A percentile compares a stretch with the other conserved stretches of the same genome.
phyloP scores from a whole-genome alignment of 1,284 basidiomycete species.

The Rhodotorula sp. region DNA sequence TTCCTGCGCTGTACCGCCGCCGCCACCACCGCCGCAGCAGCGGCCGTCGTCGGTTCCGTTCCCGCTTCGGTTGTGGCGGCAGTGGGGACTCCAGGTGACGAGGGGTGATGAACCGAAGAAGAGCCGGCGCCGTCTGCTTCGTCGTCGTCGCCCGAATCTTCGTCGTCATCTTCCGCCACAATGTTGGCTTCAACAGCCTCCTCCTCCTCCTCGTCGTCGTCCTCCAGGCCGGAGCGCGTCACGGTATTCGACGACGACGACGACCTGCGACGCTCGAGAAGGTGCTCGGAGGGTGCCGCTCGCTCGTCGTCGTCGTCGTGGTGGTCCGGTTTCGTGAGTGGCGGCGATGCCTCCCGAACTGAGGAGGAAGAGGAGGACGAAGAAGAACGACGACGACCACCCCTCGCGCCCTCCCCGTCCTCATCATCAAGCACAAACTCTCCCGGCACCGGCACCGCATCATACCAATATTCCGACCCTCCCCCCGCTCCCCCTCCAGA shows the following conservation, averaged over 20 bases:
- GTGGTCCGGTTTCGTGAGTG: no score
- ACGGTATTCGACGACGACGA: no score
- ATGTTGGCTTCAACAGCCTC: slow-evolving; percentile 23
- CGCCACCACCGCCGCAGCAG: neutral
- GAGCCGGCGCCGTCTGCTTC: slow-evolving; percentile 7
- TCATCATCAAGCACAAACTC: slow-evolving; percentile 43
- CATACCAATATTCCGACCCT: slow-evolving; percentile 12
- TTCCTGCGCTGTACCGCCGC: slow-evolving; percentile 57
- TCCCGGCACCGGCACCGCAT: slow-evolving; percentile 28
- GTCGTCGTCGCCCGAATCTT: slow-evolving; percentile 35
- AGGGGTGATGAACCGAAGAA: neutral
- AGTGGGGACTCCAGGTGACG: neutral
- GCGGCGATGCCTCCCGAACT: no score
- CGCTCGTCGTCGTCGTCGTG: no score
- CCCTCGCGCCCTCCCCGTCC: slow-evolving; percentile 21
- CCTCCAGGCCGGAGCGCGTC: neutral
- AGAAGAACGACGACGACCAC: no score
- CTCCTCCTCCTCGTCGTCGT: neutral
- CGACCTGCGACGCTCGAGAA: no score
- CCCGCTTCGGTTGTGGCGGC: neutral
- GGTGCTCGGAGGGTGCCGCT: no score
- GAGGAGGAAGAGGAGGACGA: no score
- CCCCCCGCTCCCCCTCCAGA: neutral
- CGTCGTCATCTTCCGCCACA: slow-evolving; percentile 42
- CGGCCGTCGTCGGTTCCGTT: neutral